Conservation (phyloP, 2,329 filamentous ascomycete species). For the Gaeumannomyces tritici region DNA sequence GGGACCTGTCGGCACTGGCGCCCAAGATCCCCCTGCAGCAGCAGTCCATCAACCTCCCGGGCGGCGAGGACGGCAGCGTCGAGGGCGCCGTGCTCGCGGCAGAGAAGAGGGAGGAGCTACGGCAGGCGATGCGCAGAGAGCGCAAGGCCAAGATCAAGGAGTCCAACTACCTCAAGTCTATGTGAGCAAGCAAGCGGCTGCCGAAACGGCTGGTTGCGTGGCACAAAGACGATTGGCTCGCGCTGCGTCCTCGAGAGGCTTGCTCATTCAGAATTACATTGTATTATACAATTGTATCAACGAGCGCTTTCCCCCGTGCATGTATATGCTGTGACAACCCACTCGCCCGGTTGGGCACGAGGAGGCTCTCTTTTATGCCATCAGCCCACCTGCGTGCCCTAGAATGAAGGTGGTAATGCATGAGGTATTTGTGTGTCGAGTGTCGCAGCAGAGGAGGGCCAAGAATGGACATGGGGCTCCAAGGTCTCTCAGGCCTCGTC, state of each 20-base stretch:
- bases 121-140: slow-evolving; percentile 63
- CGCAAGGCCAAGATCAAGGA: slow-evolving; percentile 73
- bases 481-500: background rate
- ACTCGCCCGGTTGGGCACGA: background rate
- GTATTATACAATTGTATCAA: background rate
- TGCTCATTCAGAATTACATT: background rate
- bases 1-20: slow-evolving; percentile 55
- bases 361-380: background rate
- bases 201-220: slow-evolving; percentile 23
- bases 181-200: slow-evolving; percentile 35
- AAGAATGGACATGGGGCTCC: background rate
- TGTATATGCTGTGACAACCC: background rate
- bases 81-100: slow-evolving; percentile 37
- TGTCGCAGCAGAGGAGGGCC: background rate
- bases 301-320: background rate
- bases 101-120: slow-evolving; percentile 51
- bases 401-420: background rate
- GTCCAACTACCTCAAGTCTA: slow-evolving; percentile 73
- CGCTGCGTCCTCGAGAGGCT: background rate
- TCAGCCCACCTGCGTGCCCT: background rate
- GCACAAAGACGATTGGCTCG: background rate
- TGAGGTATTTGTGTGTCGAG: background rate
- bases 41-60: slow-evolving; percentile 67
- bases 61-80: slow-evolving; percentile 29
- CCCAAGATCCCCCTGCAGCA: slow-evolving; percentile 67